Percentiles rank a stretch among this genome's conserved stretches.
Evolutionary conservation across 2,329 filamentous ascomycete genomes (phyloP).

Genomic region (Sphaerulina musiva): DNA sequence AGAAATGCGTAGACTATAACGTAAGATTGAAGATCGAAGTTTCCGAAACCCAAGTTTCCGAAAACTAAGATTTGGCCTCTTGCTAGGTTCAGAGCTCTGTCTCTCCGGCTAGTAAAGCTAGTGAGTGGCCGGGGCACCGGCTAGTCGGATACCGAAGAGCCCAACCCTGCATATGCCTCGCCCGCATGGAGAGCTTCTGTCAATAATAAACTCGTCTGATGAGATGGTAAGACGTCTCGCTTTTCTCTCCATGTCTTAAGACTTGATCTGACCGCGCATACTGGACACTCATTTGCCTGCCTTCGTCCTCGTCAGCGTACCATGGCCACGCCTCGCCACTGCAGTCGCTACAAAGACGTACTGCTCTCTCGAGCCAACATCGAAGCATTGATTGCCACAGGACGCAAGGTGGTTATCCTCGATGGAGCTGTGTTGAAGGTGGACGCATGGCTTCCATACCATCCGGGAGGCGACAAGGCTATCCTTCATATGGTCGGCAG

Average conservation of each 20-base stretch:
- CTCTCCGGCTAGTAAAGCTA: background rate
- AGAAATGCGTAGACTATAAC: too few relatives aligned
- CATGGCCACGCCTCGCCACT: conserved; percentile 15
- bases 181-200: background rate
- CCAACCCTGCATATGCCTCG: background rate
- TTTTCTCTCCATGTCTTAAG: background rate
- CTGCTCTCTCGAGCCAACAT: conserved; percentile 41
- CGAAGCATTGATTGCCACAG: conserved; percentile 77
- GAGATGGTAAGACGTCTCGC: background rate
- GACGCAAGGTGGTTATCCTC: conserved; percentile 71
- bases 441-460: conserved; percentile 80
- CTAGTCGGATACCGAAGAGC: background rate
- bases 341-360: conserved; percentile 22
- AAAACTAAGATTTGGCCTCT: too few relatives aligned
- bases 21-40: too few relatives aligned
- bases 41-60: too few relatives aligned
- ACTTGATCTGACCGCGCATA: background rate
- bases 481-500: conserved; percentile 77
- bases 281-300: background rate
- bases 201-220: background rate
- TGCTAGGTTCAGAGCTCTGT: too few relatives aligned
- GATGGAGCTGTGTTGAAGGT: conserved; percentile 77
- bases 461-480: conserved; percentile 85
- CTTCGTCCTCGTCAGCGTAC: background rate
- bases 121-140: background rate